These are phyloP conservation scores for Xylaria sp. DNA, from an alignment of 2,329 filamentous ascomycete species.

Conservation along the genomic window DNA sequence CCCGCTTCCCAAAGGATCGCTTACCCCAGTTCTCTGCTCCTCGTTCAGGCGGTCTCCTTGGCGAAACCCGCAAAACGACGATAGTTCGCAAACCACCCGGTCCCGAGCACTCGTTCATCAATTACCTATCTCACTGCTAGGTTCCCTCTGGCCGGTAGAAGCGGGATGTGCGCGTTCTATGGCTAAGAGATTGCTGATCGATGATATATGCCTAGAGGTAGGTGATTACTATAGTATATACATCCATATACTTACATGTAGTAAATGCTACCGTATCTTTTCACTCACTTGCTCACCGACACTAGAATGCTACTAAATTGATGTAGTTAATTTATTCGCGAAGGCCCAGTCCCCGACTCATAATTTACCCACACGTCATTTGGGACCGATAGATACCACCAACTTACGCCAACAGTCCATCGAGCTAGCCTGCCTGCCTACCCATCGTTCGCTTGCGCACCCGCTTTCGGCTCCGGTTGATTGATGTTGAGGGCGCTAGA, in stretches of 20 bases:
- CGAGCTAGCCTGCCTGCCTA: not conserved
- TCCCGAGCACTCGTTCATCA: conserved; percentile 7
- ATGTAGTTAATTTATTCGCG: not conserved
- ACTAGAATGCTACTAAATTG: not conserved
- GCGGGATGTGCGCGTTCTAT: conserved; percentile 6
- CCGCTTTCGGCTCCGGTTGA: conserved; percentile 11
- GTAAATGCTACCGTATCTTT: not conserved
- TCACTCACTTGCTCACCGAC: not conserved
- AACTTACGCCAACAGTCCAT: not conserved
- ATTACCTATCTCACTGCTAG: not conserved
- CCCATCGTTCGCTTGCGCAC: not conserved
- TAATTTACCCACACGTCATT: not conserved
- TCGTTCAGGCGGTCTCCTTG: not conserved
- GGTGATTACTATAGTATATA: not conserved
- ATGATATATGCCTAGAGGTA: too few relatives aligned
- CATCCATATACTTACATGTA: not conserved
- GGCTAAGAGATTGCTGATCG: conserved; percentile 6
- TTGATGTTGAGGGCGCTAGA: not conserved
- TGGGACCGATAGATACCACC: not conserved
- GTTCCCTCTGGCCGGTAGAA: conserved; percentile 19
- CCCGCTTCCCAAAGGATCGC: conserved; percentile 16
- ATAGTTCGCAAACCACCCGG: conserved; percentile 23
- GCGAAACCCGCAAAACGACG: conserved; percentile 6
- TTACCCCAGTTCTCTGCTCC: conserved; percentile 4
- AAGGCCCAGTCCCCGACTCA: not conserved